Conservation (phyloP, 2,329 filamentous ascomycete genomes). For the Exophiala xenobiotica region DNA sequence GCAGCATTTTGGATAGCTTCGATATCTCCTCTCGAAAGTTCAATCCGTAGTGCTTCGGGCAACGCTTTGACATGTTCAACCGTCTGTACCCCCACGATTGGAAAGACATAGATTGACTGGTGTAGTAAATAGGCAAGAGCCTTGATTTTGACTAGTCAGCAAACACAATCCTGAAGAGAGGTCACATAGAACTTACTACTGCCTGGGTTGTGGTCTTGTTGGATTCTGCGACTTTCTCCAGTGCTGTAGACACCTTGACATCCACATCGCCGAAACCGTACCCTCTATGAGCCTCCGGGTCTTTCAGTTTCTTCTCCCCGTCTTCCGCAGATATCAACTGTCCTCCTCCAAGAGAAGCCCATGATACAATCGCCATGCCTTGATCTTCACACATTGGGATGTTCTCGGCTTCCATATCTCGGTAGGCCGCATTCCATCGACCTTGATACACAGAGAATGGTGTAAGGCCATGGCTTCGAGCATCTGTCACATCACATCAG, state of each 20-base stretch:
- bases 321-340: conserved; percentile 46
- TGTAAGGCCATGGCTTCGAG: conserved; percentile 64
- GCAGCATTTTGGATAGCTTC: conserved; percentile 53
- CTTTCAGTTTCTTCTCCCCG: conserved; percentile 34
- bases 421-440: conserved; percentile 57
- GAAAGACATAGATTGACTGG: conserved; percentile 55
- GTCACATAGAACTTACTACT: conserved; percentile 2
- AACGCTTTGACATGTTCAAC: conserved; percentile 55
- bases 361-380: conserved; percentile 61
- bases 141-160: background rate
- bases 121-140: conserved; percentile 53
- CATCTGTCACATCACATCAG: conserved; percentile 44
- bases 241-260: conserved; percentile 16
- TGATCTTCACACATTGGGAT: conserved; percentile 63
- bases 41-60: conserved; percentile 54
- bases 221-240: conserved; percentile 23
- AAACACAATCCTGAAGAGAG: background rate
- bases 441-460: conserved; percentile 71
- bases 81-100: conserved; percentile 54
- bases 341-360: conserved; percentile 54
- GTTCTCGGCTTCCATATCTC: conserved; percentile 68
- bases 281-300: conserved; percentile 20
- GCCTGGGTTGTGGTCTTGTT: conserved; percentile 12
- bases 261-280: conserved; percentile 5
- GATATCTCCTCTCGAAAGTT: conserved; percentile 53